Conservation (phyloP, 257 asterid species). For the Scutellaria barbata region DNA sequence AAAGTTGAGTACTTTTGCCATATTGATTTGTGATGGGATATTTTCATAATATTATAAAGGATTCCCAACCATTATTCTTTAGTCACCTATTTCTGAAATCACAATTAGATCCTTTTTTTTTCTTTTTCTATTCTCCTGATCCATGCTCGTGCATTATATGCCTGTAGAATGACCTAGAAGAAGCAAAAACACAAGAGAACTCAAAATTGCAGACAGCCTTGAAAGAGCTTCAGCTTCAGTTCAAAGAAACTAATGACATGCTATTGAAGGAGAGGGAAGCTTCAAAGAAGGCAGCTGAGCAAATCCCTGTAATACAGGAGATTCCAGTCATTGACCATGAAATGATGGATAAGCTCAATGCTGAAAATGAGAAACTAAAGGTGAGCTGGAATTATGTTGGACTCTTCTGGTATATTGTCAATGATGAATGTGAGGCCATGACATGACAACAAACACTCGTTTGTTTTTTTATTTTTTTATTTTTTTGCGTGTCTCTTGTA, state of each 20-base stretch:
- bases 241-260: slow-evolving; percentile 76
- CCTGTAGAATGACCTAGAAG: slow-evolving; percentile 85
- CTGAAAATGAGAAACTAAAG: slow-evolving; percentile 88
- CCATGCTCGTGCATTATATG: slow-evolving; percentile 17
- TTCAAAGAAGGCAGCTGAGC: slow-evolving; percentile 63
- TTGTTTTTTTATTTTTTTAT: not conserved
- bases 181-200: slow-evolving; percentile 91
- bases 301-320: slow-evolving; percentile 77
- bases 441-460: slow-evolving; percentile 13
- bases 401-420: slow-evolving; percentile 23
- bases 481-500: slow-evolving; percentile 15
- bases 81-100: not conserved
- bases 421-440: slow-evolving; percentile 18
- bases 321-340: slow-evolving; percentile 88
- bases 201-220: slow-evolving; percentile 77
- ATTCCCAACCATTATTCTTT: not conserved
- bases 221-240: slow-evolving; percentile 77
- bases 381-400: slow-evolving; percentile 42
- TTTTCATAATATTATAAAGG: not conserved
- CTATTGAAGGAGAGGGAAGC: slow-evolving; percentile 72
- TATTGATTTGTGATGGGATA: not conserved
- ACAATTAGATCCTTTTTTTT: not conserved
- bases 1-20: not conserved
- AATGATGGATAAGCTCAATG: slow-evolving; percentile 68
- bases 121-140: slow-evolving; percentile 30